A percentile compares a stretch with the other conserved stretches of the same genome.
Evolutionary conservation across 129 eudicot genomes (phyloP).

Genomic region (Apium graveolens): DNA sequence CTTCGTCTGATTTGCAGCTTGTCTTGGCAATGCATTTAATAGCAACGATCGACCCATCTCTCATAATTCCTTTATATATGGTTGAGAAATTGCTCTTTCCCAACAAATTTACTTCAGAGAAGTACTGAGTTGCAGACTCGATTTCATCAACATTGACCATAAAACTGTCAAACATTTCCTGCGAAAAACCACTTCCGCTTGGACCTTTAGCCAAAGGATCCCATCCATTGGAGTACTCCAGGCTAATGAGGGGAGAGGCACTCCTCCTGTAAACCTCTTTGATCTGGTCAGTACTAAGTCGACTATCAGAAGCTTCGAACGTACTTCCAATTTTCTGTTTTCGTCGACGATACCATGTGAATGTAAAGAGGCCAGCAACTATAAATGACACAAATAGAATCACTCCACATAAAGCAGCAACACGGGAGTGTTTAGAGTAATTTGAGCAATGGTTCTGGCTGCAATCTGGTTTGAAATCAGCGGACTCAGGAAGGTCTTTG

Average conservation of each 20-base stretch:
- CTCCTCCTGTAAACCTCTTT: constrained; percentile 64
- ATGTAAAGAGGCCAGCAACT: constrained; percentile 46
- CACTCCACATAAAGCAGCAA: constrained; percentile 43
- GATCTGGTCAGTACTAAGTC: constrained; percentile 59
- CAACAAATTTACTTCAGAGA: constrained; percentile 66
- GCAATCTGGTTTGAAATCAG: constrained; percentile 35
- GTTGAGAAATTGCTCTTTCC: constrained; percentile 83
- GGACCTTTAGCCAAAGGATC: constrained; percentile 72
- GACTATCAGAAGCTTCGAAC: constrained; percentile 42
- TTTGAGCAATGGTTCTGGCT: constrained; percentile 21
- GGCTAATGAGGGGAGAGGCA: constrained; percentile 70
- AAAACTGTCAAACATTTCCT: constrained; percentile 65
- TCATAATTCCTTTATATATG: constrained; percentile 64
- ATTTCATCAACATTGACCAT: constrained; percentile 77
- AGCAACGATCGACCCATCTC: constrained; percentile 82
- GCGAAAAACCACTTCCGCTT: constrained; percentile 42
- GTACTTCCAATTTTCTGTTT: constrained; percentile 77
- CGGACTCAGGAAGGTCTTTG: constrained; percentile 75
- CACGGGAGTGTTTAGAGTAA: constrained; percentile 30
- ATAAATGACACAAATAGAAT: constrained; percentile 29
- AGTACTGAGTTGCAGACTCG: constrained; percentile 75
- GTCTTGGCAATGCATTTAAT: constrained; percentile 69
- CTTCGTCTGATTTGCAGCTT: constrained; percentile 78
- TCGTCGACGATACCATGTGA: constrained; percentile 67
- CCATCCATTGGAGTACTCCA: constrained; percentile 94